Percentiles rank a stretch among this genome's conserved stretches.
phyloP scores from a whole-genome alignment of 306 rosid species.

The Trifolium repens region DNA sequence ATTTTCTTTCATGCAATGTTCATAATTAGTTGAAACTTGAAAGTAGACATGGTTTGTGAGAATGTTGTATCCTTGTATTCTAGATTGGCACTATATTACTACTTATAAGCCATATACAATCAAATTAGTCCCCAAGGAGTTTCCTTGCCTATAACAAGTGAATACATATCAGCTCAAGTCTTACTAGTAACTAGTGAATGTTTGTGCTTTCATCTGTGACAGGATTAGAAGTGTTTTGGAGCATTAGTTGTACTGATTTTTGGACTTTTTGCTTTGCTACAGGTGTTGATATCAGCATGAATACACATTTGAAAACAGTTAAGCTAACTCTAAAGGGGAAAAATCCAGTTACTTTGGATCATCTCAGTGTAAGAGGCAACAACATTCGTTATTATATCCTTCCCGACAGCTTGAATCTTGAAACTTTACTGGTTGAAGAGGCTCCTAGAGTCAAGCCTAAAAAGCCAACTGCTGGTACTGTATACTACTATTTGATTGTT shows the following conservation, averaged over 20 bases:
- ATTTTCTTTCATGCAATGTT: conserved; percentile 1
- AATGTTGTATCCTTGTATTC: conserved; percentile 16
- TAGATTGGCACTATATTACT: neutral
- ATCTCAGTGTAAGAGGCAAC: conserved; percentile 96
- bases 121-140: conserved; percentile 23
- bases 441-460: conserved; percentile 91
- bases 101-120: neutral
- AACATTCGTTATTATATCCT: conserved; percentile 79
- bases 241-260: conserved; percentile 42
- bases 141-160: neutral
- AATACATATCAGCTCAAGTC: conserved; percentile 20
- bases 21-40: conserved; percentile 4
- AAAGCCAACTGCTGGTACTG: conserved; percentile 92
- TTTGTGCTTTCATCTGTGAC: neutral
- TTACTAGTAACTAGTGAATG: conserved; percentile 9
- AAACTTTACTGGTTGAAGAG: conserved; percentile 56
- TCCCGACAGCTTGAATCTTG: conserved; percentile 60
- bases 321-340: conserved; percentile 91
- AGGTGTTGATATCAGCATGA: conserved; percentile 66
- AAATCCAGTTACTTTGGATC: conserved; percentile 93
- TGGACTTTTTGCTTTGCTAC: conserved; percentile 38
- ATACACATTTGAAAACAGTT: conserved; percentile 92
- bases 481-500: conserved; percentile 1
- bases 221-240: conserved; percentile 22
- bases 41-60: conserved; percentile 22